Evolutionary conservation across 441 rosid species (phyloP).

Genomic region (Iberis amara): DNA sequence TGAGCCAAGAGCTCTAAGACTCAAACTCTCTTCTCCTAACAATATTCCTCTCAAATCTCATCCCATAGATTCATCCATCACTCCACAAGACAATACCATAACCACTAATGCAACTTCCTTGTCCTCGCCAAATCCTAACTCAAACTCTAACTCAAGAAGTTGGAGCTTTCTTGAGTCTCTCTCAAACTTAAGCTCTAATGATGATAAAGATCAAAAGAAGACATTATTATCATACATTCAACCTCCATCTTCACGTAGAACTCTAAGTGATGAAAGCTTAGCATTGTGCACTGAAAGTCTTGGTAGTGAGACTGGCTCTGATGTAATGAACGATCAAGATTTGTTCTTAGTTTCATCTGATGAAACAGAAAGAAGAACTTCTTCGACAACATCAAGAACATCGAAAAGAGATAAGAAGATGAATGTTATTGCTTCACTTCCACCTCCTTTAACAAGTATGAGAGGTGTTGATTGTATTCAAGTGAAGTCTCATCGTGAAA

Average conservation of each 20-base stretch:
- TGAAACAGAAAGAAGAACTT: conserved; percentile 2
- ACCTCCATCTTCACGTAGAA: conserved; percentile 38
- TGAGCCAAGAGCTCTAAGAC: conserved; percentile 53
- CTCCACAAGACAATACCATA: conserved; percentile 22
- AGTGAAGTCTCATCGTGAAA: conserved; percentile 57
- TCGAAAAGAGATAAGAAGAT: conserved; percentile 31
- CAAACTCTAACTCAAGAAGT: conserved; percentile 28
- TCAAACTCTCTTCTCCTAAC: conserved; percentile 42
- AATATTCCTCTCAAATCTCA: conserved; percentile 35
- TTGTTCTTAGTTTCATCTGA: conserved; percentile 33
- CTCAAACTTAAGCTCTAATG: conserved; percentile 21
- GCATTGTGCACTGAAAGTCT: conserved; percentile 75
- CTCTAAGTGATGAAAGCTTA: conserved; percentile 64
- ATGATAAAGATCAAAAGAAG: conserved; percentile 33
- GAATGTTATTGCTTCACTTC: conserved; percentile 35
- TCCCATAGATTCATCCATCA: conserved; percentile 23
- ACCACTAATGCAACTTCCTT: conserved; percentile 25
- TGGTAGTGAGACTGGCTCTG: conserved; percentile 73
- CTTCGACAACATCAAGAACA: conserved; percentile 15
- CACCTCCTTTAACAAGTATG: conserved; percentile 78
- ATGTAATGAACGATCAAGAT: conserved; percentile 31
- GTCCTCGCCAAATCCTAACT: conserved; percentile 12
- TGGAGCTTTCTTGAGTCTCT: conserved; percentile 55
- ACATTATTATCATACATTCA: conserved; percentile 36
- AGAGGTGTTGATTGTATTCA: conserved; percentile 45